Evolutionary conservation across 176 grass and related monocot species (phyloP).

Genomic region (Rhynchospora pubera): DNA sequence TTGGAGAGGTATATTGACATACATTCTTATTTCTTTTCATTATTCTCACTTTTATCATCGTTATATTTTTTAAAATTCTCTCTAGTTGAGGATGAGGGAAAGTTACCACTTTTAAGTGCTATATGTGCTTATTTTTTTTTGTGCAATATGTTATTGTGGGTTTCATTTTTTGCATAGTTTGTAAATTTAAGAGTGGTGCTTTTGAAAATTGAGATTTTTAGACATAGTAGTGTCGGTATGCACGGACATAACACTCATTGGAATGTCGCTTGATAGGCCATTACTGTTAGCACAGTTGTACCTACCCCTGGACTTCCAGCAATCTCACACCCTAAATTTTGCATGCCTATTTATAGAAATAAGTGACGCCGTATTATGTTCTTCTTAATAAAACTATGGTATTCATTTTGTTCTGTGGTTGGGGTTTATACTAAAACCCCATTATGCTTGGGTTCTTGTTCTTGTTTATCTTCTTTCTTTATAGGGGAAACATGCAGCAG

Average conservation of each 20-base stretch:
- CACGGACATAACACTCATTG: background rate
- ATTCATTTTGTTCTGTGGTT: background rate
- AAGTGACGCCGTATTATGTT: background rate
- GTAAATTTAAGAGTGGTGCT: background rate
- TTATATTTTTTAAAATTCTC: background rate
- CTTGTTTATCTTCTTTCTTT: constrained; percentile 13
- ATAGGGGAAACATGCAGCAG: constrained; percentile 65
- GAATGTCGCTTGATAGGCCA: background rate
- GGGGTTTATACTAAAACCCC: background rate
- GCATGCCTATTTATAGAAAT: background rate
- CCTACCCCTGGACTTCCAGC: background rate
- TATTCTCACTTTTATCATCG: background rate
- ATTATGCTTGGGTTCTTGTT: background rate
- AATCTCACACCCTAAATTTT: background rate
- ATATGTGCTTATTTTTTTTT: background rate
- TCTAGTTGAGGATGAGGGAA: background rate
- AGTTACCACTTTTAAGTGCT: background rate
- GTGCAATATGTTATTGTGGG: background rate
- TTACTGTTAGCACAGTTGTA: background rate
- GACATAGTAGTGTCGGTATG: background rate
- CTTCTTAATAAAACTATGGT: background rate
- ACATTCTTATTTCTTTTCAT: background rate
- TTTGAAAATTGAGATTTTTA: background rate
- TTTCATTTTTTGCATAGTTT: background rate
- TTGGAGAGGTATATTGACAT: constrained; percentile 55